These are phyloP conservation scores for Butyriboletus loyo DNA, from an alignment of 768 basidiomycete species.

Conservation along the genomic window DNA sequence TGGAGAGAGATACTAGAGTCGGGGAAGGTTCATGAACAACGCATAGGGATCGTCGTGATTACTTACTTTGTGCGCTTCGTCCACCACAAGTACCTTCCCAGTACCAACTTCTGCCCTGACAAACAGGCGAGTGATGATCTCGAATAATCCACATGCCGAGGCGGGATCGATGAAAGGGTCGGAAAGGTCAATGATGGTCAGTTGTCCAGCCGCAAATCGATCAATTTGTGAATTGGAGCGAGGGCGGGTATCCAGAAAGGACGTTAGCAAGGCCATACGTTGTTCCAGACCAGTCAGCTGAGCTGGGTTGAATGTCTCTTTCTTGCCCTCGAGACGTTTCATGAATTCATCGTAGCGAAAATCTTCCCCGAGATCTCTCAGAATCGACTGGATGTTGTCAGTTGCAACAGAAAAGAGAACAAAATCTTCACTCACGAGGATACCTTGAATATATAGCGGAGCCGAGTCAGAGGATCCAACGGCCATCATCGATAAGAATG, in stretches of 20 bases:
- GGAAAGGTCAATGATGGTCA: slow-evolving; percentile 69
- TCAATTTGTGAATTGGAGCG: slow-evolving; percentile 3
- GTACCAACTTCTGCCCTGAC: slow-evolving; percentile 56
- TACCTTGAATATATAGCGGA: slow-evolving; percentile 66
- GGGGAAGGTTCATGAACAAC: not conserved
- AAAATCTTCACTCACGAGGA: slow-evolving; percentile 47
- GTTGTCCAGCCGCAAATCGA: slow-evolving; percentile 53
- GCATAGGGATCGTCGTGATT: not conserved
- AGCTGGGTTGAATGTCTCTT: slow-evolving; percentile 51
- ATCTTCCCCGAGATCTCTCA: slow-evolving; percentile 60
- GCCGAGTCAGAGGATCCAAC: slow-evolving; percentile 57
- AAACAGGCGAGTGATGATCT: slow-evolving; percentile 65
- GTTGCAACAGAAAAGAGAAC: not conserved
- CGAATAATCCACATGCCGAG: slow-evolving; percentile 67
- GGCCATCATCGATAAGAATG: slow-evolving; percentile 75
- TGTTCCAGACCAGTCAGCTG: slow-evolving; percentile 60
- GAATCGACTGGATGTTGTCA: slow-evolving; percentile 43
- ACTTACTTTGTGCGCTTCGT: slow-evolving; percentile 71
- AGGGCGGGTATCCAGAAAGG: slow-evolving; percentile 45
- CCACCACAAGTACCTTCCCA: slow-evolving; percentile 68
- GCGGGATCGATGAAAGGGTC: slow-evolving; percentile 70
- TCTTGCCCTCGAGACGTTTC: slow-evolving; percentile 41
- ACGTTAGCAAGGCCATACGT: slow-evolving; percentile 56
- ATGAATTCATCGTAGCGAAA: slow-evolving; percentile 54
- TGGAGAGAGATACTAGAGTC: slow-evolving; percentile 55